Percentiles rank a stretch among this genome's conserved stretches.
phyloP scores from a whole-genome alignment of 345 rosid species.

The Citrus australasica region DNA sequence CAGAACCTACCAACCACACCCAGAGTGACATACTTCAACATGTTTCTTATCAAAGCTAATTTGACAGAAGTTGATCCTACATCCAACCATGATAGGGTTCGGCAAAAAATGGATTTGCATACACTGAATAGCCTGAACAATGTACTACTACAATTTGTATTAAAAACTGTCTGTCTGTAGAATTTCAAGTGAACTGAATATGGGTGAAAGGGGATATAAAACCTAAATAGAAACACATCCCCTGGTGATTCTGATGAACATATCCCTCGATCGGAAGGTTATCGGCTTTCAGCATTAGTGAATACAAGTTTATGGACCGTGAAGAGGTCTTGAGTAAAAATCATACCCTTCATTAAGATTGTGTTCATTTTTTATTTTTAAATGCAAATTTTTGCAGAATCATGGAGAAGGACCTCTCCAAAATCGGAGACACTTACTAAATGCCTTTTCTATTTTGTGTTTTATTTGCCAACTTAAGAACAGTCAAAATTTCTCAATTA shows the following conservation, averaged over 20 bases:
- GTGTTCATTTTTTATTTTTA: too few species aligned
- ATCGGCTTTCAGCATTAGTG: background rate
- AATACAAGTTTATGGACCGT: background rate
- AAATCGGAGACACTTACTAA: background rate
- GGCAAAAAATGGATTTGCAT: background rate
- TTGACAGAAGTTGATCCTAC: background rate
- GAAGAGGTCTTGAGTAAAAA: too few species aligned
- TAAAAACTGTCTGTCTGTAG: background rate
- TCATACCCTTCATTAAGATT: too few species aligned
- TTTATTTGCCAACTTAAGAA: background rate
- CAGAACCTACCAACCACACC: background rate
- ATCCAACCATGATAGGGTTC: background rate
- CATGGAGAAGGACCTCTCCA: background rate
- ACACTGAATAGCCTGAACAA: background rate
- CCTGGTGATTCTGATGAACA: background rate
- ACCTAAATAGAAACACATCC: background rate
- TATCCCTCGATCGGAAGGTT: background rate
- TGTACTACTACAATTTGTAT: background rate
- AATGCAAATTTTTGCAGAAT: too few species aligned
- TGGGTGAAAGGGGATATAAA: background rate
- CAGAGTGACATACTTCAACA: background rate
- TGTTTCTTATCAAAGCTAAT: background rate
- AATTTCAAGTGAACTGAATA: background rate
- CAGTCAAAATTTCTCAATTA: background rate
- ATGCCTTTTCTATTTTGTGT: background rate